These are phyloP conservation scores for Leccinum sublutescens DNA, from an alignment of 768 basidiomycete genomes.

Conservation along the genomic window DNA sequence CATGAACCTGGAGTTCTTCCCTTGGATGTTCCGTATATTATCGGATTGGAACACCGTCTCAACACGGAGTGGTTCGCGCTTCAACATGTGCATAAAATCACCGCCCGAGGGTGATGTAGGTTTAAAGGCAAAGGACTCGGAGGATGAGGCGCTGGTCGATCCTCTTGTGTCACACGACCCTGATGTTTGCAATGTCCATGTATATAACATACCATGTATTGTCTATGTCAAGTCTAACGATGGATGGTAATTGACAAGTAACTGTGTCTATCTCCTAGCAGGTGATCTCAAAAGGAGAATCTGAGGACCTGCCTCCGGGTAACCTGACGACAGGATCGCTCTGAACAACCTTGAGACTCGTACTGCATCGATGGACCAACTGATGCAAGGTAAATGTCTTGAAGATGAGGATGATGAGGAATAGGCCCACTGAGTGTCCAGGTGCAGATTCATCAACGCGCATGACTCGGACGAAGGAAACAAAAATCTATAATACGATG, in stretches of 20 bases:
- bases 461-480: not conserved
- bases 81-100: slow-evolving; percentile 38
- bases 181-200: slow-evolving; percentile 10
- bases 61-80: slow-evolving; percentile 39
- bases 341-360: not conserved
- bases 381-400: slow-evolving; percentile 25
- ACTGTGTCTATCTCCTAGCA: not conserved
- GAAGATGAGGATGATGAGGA: slow-evolving; percentile 26
- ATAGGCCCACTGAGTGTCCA: not conserved
- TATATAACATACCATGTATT: slow-evolving; percentile 4
- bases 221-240: slow-evolving; percentile 6
- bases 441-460: slow-evolving; percentile 48
- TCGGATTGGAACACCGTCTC: slow-evolving; percentile 31
- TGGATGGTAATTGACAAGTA: not conserved
- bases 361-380: slow-evolving; percentile 13
- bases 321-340: slow-evolving; percentile 29
- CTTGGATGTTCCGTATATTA: slow-evolving; percentile 18
- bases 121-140: slow-evolving; percentile 2
- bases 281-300: not conserved
- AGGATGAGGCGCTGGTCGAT: slow-evolving; percentile 2
- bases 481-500: slow-evolving; percentile 55
- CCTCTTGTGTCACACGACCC: not conserved
- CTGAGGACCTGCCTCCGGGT: slow-evolving; percentile 33
- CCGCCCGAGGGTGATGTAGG: slow-evolving; percentile 14
- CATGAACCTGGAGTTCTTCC: slow-evolving; percentile 15